Evolutionary conservation across 2,329 filamentous ascomycete genomes (phyloP), one percentile per base, ranked within the genome.

Genomic region (Ceratocystis harringtonii): DNA sequence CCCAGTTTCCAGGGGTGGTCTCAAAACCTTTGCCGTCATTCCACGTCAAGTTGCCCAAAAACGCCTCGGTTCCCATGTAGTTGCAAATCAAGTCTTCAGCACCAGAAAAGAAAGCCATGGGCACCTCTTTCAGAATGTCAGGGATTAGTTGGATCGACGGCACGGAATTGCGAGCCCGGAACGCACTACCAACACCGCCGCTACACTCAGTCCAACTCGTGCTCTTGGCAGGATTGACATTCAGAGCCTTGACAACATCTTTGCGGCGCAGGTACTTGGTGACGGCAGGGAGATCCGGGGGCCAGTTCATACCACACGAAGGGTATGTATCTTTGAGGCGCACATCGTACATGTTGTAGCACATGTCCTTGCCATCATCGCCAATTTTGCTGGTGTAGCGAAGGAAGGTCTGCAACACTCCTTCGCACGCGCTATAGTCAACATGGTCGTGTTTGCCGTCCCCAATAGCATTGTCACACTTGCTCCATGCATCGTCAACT

Each of bases 271-370:
- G 82, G 74, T 97, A 99, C 0, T 91, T 90, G 5, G 84, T 89
- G 25, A 99, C 83, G 62, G 82, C 73, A 60, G 76, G 75, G 71
- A 99, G 79, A 76, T 99, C 94, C 69, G 91, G 88, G 41, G 94
- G 94, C 95, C 95, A 99, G 77, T 91, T 92, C 92, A 96, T 96
- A 70, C 94, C 94, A 74, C 94, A 99, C 68, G 86, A 87, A 3
- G 89, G 88, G 74, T 84, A 90, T 5, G 78, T 78, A 75, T 99
- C 94, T 69, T 80, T 85, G 60, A 96, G 81, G 60, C 92, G 89
- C 64, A 97, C 82, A 74, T 99, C 94, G 75, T 99, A 99, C 90
- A 97, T 96, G 77, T 99, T 99, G 73, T 86, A 75, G 75, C 95
- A 99, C 61, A 81, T 76, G 65, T 81, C 75, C 22, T 79, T 78